Base-by-base conservation (phyloP, 345 rosid species). In the Psidium guajava region DNA sequence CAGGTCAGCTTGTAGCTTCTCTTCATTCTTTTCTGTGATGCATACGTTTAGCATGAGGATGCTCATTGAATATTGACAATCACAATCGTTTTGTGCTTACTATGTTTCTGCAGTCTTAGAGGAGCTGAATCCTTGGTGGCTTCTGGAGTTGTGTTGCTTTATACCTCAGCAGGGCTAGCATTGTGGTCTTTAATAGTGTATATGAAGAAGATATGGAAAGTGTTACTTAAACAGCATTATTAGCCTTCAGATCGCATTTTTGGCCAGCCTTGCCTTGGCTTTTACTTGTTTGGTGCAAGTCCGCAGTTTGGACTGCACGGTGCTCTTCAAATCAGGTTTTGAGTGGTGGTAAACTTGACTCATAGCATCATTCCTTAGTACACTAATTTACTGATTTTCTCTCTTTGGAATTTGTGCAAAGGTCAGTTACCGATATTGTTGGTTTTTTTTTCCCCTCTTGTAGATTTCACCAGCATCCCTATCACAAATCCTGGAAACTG, bases 141-240 rank as follows among this genome's bases (percentile, higher is more conserved):
- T 84, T 90, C 92, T 86, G 99, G 99, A 83, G 93, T 93, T 85
- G 87, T 82, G 54, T 92, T 97, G 94, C 99, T 96, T 52, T 94
- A 96, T 89, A 90, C 93, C 87, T 97, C 99, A 9, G 98, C 99
- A 28, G 97, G 98, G 87, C 96, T 97, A 81, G 95, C 99, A 42
- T 82, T 96, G 54, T 96, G 98, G 98, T 97, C 99, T 80, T 90
- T 97, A 86, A 91, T 89, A 54, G 96, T 97, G 85, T 97, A 97
- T 85, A 93, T 94, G 97, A 90, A 92, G 90, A 96, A 95, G 90
- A 96, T 97, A 88, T 90, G 92, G 90, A 91, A 91, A 92, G 96
- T 95, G 82, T 86, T 97, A 87, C 91, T 94, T 82, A 93, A 96
- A 91, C 93, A 94, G 83, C 36, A n/a, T 49, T 82, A 13, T 28